These are phyloP conservation scores for Fusarium annulatum DNA, from an alignment of 2,329 filamentous ascomycete species.

Conservation along the genomic window DNA sequence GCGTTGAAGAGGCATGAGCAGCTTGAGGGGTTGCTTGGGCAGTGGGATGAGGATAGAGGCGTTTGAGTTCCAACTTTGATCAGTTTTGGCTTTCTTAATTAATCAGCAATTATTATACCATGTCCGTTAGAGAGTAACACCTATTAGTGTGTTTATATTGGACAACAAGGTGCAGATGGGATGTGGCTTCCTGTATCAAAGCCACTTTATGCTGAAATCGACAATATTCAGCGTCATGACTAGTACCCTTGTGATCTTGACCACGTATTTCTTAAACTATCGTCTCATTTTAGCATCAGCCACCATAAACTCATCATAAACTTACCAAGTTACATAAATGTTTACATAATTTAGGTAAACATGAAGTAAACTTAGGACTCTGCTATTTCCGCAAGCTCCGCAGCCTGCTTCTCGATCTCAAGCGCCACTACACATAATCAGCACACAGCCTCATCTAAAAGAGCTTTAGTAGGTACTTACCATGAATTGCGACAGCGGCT, in stretches of 20 bases:
- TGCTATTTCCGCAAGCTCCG: conserved; percentile 45
- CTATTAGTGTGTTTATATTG: too few relatives aligned
- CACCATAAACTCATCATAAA: neutral
- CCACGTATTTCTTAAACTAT: rapidly evolving
- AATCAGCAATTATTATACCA: too few relatives aligned
- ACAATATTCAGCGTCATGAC: too few relatives aligned
- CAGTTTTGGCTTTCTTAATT: neutral
- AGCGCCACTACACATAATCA: conserved; percentile 51
- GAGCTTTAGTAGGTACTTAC: conserved; percentile 51
- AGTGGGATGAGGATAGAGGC: conserved; percentile 21
- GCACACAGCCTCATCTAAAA: neutral
- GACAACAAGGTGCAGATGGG: neutral
- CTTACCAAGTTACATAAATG: rapidly evolving
- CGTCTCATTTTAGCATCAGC: rapidly evolving
- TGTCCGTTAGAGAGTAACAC: too few relatives aligned
- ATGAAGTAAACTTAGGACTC: neutral
- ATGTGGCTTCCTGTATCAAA: neutral
- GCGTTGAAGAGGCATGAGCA: conserved; percentile 60
- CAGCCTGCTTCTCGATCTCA: conserved; percentile 53
- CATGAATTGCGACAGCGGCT: conserved; percentile 66
- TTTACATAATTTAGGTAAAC: neutral
- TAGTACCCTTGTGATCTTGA: neutral
- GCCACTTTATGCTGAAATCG: rapidly evolving
- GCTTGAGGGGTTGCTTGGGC: conserved; percentile 51
- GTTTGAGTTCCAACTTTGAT: neutral